A percentile compares a stretch with the other conserved stretches of the same genome.
phyloP scores from a whole-genome alignment of 345 rosid species.

The Eucalyptus pauciflora region DNA sequence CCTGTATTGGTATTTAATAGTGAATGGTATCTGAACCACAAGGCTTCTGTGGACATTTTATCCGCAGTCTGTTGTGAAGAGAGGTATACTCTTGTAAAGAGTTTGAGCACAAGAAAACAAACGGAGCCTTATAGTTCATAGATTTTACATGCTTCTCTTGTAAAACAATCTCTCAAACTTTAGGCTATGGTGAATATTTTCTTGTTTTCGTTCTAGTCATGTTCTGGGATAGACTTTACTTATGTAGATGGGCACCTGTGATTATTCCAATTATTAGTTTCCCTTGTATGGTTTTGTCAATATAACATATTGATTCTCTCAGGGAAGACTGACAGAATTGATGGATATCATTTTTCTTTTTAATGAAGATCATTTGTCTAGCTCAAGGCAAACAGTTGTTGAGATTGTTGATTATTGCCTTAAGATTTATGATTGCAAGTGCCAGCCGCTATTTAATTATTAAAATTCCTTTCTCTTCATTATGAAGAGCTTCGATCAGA shows the following conservation, averaged over 20 bases:
- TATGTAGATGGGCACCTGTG: not conserved
- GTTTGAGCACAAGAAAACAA: not conserved
- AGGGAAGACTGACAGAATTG: not conserved
- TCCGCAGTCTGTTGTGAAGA: not conserved
- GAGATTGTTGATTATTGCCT: not conserved
- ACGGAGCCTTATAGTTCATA: not conserved
- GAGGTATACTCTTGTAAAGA: not conserved
- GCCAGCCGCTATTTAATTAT: not conserved
- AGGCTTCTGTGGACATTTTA: not conserved
- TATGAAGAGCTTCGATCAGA: constrained; percentile 54
- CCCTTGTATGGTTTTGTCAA: not conserved
- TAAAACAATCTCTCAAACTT: not conserved
- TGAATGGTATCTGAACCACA: not conserved
- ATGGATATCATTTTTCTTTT: not conserved
- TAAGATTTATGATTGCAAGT: not conserved
- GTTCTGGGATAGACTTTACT: not conserved
- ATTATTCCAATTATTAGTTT: not conserved
- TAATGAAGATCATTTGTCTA: not conserved
- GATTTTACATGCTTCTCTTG: not conserved
- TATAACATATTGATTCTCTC: not conserved
- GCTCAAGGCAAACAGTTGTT: not conserved
- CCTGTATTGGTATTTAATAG: not conserved
- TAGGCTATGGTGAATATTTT: not conserved
- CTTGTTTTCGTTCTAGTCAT: not conserved
- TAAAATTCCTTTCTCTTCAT: not conserved